A percentile compares a stretch with the other conserved stretches of the same genome.
Evolutionary conservation across 2,329 filamentous ascomycete genomes (phyloP).

Genomic region (Aspergillus sp.): DNA sequence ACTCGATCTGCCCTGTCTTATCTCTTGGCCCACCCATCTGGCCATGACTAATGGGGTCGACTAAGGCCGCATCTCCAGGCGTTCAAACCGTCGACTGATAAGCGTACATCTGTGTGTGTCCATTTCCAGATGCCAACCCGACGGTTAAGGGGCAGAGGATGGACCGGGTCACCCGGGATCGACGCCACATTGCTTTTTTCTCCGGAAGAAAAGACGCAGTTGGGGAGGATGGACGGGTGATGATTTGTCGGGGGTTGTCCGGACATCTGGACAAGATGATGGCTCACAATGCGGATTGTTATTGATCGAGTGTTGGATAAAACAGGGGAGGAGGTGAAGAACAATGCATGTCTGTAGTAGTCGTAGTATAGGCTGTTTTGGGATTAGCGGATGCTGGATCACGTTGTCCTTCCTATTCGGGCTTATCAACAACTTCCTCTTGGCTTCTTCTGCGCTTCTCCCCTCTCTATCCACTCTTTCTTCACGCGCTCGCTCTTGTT

Average conservation of each 20-base stretch:
- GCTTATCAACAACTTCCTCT: not conserved
- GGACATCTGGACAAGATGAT: not conserved
- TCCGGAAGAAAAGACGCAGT: not conserved
- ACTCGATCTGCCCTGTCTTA: conserved; percentile 3
- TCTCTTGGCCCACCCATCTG: conserved; percentile 1
- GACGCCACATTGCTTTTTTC: not conserved
- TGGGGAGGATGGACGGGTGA: not conserved
- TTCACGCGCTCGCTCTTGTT: not conserved
- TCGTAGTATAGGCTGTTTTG: not conserved
- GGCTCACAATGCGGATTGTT: conserved; percentile 5
- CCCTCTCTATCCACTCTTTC: not conserved
- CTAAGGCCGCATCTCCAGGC: not conserved
- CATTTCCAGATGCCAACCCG: not conserved
- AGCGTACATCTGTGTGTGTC: conserved; percentile 2
- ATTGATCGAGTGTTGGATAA: not conserved
- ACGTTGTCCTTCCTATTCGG: not conserved
- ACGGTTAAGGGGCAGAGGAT: not conserved
- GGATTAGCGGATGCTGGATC: not conserved
- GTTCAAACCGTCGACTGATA: conserved; percentile 11
- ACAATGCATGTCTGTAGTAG: not conserved
- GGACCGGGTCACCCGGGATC: not conserved
- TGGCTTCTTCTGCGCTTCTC: not conserved
- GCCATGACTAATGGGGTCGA: conserved; percentile 4
- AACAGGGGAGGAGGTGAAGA: not conserved
- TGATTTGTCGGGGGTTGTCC: not conserved